phyloP scores from a whole-genome alignment of 2,329 filamentous ascomycete genomes.

The Nemania sp. region DNA sequence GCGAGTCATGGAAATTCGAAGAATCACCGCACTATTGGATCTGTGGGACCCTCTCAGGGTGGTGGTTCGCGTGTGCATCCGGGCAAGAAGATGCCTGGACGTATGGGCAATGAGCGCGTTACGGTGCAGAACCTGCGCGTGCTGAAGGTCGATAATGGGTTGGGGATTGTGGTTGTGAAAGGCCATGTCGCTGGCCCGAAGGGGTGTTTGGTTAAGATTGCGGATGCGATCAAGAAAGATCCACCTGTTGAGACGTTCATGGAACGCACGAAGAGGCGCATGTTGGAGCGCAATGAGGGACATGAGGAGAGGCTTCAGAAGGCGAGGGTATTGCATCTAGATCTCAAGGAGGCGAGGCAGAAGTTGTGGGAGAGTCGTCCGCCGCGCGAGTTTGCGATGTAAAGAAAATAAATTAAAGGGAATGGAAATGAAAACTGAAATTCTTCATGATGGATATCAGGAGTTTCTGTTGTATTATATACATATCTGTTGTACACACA shows the following conservation, averaged over 20 bases:
- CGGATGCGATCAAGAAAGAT: conserved; percentile 87
- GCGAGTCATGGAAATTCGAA: conserved; percentile 94
- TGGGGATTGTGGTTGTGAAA: conserved; percentile 86
- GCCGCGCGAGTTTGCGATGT: too few relatives aligned
- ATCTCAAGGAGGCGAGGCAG: conserved; percentile 55
- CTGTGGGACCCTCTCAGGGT: conserved; percentile 85
- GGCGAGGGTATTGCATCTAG: conserved; percentile 55
- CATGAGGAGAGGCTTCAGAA: conserved; percentile 50
- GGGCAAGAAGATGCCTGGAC: conserved; percentile 96
- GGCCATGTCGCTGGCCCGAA: conserved; percentile 88
- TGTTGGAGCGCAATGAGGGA: conserved; percentile 53
- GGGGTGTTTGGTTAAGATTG: conserved; percentile 79
- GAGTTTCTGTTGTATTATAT: conserved; percentile 27
- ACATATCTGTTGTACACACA: conserved; percentile 40
- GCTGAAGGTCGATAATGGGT: conserved; percentile 81
- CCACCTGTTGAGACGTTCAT: conserved; percentile 55
- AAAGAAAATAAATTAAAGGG: not conserved
- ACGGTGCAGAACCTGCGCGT: conserved; percentile 92
- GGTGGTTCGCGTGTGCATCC: conserved; percentile 89
- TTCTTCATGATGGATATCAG: conserved; percentile 15
- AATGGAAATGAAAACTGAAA: conserved; percentile 21
- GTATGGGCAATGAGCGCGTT: conserved; percentile 87
- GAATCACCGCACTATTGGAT: conserved; percentile 91
- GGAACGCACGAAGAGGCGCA: conserved; percentile 47
- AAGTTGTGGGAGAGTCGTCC: conserved; percentile 1